phyloP scores from a whole-genome alignment of 805 yeast species.

The Millerago galiae region DNA sequence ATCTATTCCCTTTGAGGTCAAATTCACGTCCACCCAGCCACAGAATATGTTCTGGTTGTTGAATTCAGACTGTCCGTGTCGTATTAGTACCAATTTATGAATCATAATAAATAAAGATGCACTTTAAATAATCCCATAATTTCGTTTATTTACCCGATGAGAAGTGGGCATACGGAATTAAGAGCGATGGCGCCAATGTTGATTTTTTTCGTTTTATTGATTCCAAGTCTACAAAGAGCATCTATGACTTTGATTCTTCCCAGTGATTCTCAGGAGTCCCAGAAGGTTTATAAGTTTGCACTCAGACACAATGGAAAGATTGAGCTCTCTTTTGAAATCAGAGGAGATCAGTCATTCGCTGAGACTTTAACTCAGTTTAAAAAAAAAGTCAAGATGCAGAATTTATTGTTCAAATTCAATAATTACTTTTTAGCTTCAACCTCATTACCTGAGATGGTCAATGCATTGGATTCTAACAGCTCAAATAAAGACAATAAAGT shows the following conservation, averaged over 20 bases:
- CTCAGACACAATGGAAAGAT: no score
- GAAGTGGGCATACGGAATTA: no score
- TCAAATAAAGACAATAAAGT: no score
- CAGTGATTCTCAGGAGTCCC: no score
- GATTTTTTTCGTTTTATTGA: no score
- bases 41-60: conserved; percentile 71
- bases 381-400: no score
- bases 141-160: no score
- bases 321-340: not conserved
- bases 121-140: not conserved
- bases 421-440: not conserved
- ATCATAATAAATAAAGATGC: conserved; percentile 4
- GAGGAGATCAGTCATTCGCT: not conserved
- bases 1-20: conserved; percentile 58
- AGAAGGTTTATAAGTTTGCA: no score
- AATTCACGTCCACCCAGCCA: conserved; percentile 78
- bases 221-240: no score
- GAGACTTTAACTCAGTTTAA: not conserved
- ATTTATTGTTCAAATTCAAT: no score
- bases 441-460: not conserved
- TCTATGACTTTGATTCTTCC: no score
- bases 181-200: no score
- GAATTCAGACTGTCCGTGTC: conserved; percentile 84
- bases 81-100: conserved; percentile 46
- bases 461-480: not conserved